phyloP scores from a whole-genome alignment of 2,329 filamentous ascomycete species.

The Helicocarpus griseus region DNA sequence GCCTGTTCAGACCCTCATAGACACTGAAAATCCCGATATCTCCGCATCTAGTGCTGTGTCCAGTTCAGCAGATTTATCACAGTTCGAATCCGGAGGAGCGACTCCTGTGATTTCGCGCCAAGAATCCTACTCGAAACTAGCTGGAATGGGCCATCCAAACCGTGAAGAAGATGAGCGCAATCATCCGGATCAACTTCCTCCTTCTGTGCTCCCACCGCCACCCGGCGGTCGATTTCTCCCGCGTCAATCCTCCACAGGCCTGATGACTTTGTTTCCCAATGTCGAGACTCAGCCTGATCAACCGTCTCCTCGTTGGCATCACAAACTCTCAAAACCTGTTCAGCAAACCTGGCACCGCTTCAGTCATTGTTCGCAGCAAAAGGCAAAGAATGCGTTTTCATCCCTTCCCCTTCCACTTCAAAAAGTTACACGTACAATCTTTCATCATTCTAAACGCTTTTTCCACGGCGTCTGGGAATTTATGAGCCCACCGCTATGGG shows the following conservation, averaged over 20 bases:
- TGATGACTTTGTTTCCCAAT: slow-evolving; percentile 51
- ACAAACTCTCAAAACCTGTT: not conserved
- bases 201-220: not conserved
- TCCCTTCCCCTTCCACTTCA: slow-evolving; percentile 46
- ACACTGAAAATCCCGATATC: slow-evolving; percentile 7
- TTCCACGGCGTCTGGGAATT: slow-evolving; percentile 71
- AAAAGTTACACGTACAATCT: slow-evolving; percentile 36
- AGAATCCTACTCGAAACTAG: slow-evolving; percentile 28
- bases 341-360: slow-evolving; percentile 8
- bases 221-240: slow-evolving; percentile 22
- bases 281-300: not conserved
- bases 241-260: slow-evolving; percentile 35
- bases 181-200: not conserved
- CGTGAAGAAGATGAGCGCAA: slow-evolving; percentile 12
- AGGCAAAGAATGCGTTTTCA: slow-evolving; percentile 12
- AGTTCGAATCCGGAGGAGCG: slow-evolving; percentile 30
- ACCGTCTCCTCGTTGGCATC: not conserved
- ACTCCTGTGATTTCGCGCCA: slow-evolving; percentile 28
- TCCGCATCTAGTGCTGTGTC: slow-evolving; percentile 8
- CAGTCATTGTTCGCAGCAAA: slow-evolving; percentile 10
- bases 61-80: slow-evolving; percentile 9
- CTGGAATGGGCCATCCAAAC: slow-evolving; percentile 11
- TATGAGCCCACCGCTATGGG: slow-evolving; percentile 98
- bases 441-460: slow-evolving; percentile 40
- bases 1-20: slow-evolving; percentile 19